Evolutionary conservation across 2,329 filamentous ascomycete genomes (phyloP), one percentile per base, ranked within the genome.

Genomic region (Dactylellina parvicollis): DNA sequence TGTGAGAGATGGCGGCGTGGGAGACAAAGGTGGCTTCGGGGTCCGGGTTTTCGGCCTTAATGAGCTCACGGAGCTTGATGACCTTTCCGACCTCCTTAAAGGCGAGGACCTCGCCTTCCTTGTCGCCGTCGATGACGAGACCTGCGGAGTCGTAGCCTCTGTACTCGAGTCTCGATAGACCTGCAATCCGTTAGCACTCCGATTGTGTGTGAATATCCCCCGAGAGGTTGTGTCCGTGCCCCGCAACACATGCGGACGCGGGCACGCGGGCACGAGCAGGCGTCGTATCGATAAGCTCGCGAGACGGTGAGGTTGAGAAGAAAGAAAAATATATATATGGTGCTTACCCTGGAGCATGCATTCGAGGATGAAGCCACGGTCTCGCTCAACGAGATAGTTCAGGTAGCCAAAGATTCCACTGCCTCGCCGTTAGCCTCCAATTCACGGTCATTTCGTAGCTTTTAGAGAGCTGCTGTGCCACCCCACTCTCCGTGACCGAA

Each of bases 41-140:
- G 83, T 99, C 91, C 83, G 92, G 86, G 80, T 92, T 87, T 81
- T 88, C 86, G 81, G 91, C 88, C 65, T 90, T 92, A 79, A 98
- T 94, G 82, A 98, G 90, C 84, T 93, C 85, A 87, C 91, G 96
- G 81, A 99, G 87, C 85, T 96, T 96, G 82, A 90, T 92, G 75
- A 99, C 95, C 88, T 99, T 99, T 86, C 95, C 95, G 75, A 99
- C 95, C 85, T 98, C 95, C 87, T 99, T 99, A 88, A 92, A 98
- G 75, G 95, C 93, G 77, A 92, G 88, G 77, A 98, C 92, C 84
- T 98, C 92, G 80, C 96, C 96, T 86, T 95, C 96, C 89, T 97
- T 98, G 86, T 99, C 91, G 76, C 95, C 95, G 81, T 99, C 95
- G 79, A 99, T 84, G 77, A 94, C 94, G 76, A 99, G 86, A 85